These are phyloP conservation scores for Zymoseptoria brevis DNA, from an alignment of 2,329 filamentous ascomycete genomes.

Conservation along the genomic window DNA sequence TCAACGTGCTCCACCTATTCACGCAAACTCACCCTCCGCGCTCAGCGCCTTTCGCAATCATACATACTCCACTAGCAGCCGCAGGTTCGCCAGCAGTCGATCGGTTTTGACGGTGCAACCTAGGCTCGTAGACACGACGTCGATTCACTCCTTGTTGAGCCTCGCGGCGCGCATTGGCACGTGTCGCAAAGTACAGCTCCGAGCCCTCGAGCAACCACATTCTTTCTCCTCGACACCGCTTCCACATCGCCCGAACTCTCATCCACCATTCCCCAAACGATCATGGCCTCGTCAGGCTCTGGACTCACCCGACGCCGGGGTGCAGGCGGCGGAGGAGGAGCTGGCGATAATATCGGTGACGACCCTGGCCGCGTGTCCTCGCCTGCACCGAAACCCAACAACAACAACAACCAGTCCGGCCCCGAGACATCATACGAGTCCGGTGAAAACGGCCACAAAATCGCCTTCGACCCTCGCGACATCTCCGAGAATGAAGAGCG, in stretches of 20 bases:
- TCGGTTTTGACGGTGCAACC: too few relatives aligned
- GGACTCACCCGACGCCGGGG: constrained; percentile 64
- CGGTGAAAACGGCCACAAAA: constrained; percentile 94
- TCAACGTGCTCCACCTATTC: neutral
- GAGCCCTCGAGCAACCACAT: neutral
- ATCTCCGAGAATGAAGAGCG: constrained; percentile 94
- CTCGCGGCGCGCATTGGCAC: neutral
- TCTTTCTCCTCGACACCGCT: neutral
- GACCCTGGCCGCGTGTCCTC: constrained; percentile 59
- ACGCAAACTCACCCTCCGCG: neutral
- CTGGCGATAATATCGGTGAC: constrained; percentile 55
- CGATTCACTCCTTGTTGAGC: neutral
- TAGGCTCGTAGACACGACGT: neutral
- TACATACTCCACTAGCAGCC: neutral
- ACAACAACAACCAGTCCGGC: constrained; percentile 41
- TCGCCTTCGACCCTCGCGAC: constrained; percentile 93
- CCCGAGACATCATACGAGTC: constrained; percentile 76
- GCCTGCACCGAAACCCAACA: constrained; percentile 55
- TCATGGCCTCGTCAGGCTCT: constrained; percentile 63
- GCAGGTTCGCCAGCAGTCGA: neutral
- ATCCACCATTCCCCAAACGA: constrained; percentile 9
- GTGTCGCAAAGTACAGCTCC: neutral
- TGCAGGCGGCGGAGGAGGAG: constrained; percentile 50
- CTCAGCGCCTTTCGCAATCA: neutral
- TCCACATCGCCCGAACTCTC: neutral